Evolutionary conservation across 1,139 yeast species (phyloP).

Genomic region (Yamadazyma trypodendri): DNA sequence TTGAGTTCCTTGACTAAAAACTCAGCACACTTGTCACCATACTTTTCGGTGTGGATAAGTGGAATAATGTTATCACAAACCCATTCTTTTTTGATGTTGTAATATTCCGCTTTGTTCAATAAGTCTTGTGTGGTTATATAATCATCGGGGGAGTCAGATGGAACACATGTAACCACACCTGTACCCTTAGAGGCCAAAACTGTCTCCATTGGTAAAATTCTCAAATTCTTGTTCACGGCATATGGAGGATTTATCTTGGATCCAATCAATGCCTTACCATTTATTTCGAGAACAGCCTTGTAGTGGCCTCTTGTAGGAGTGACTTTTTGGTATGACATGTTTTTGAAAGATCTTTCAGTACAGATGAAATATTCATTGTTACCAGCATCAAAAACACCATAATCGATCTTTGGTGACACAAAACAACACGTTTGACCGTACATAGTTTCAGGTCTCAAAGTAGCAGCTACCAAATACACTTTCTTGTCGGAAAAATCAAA

Average conservation of each 20-base stretch:
- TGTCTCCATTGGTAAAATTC: slow-evolving; percentile 97
- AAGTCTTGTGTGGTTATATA: slow-evolving; percentile 82
- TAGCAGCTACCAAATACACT: slow-evolving; percentile 88
- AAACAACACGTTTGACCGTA: slow-evolving; percentile 98
- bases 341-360: slow-evolving; percentile 96
- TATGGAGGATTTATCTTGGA: slow-evolving; percentile 85
- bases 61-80: slow-evolving; percentile 71
- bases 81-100: slow-evolving; percentile 86
- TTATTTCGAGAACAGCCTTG: slow-evolving; percentile 55
- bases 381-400: slow-evolving; percentile 90
- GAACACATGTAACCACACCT: slow-evolving; percentile 98
- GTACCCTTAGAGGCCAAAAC: slow-evolving; percentile 95
- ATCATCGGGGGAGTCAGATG: slow-evolving; percentile 98
- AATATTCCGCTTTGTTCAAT: slow-evolving; percentile 87
- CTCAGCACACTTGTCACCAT: slow-evolving; percentile 90
- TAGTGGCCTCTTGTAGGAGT: slow-evolving; percentile 87
- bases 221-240: slow-evolving; percentile 65
- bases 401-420: slow-evolving; percentile 90
- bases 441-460: slow-evolving; percentile 98
- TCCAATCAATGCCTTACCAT: slow-evolving; percentile 79
- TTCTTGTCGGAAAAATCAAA: slow-evolving; percentile 55
- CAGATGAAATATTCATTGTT: slow-evolving; percentile 74
- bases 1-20: slow-evolving; percentile 79
- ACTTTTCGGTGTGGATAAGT: slow-evolving; percentile 75
- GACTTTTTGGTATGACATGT: slow-evolving; percentile 92